Percentiles rank a stretch among this genome's conserved stretches.
Conservation (phyloP, 2,329 filamentous ascomycete species). For the Cordyceps sp. region DNA sequence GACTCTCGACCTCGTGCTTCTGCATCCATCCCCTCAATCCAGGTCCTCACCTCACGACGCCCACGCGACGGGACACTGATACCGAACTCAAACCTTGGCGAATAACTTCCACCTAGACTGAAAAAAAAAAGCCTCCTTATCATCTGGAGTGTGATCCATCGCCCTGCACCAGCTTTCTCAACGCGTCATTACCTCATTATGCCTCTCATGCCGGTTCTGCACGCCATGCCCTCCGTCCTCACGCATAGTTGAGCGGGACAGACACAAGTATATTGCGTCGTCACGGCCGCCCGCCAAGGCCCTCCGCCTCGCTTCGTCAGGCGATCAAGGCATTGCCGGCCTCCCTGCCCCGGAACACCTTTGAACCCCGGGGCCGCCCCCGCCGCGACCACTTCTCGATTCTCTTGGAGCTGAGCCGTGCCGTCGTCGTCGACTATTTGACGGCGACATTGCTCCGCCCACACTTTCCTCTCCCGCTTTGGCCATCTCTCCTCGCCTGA, state of each 20-base stretch:
- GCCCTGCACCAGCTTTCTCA: background rate
- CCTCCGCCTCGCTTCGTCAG: background rate
- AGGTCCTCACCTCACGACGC: no score
- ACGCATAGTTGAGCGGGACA: constrained; percentile 7
- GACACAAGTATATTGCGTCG: background rate
- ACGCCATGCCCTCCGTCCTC: constrained; percentile 9
- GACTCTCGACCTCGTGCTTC: no score
- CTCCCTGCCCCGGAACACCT: no score
- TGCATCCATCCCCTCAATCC: no score
- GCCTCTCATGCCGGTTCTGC: constrained; percentile 5
- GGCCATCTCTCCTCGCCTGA: background rate
- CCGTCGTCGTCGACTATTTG: background rate
- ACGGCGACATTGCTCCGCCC: background rate
- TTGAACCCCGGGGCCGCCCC: no score
- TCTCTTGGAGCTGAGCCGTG: no score
- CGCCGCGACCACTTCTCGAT: no score
- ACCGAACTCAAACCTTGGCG: no score
- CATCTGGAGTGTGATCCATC: background rate
- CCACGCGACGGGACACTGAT: no score
- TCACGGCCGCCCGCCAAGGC: background rate
- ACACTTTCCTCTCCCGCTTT: constrained; percentile 2
- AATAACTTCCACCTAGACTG: no score
- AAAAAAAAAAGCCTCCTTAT: background rate
- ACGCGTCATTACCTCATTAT: constrained; percentile 5
- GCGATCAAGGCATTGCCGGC: no score